Evolutionary conservation across 331 rosid genomes (phyloP).

Genomic region (Malus hybrid): DNA sequence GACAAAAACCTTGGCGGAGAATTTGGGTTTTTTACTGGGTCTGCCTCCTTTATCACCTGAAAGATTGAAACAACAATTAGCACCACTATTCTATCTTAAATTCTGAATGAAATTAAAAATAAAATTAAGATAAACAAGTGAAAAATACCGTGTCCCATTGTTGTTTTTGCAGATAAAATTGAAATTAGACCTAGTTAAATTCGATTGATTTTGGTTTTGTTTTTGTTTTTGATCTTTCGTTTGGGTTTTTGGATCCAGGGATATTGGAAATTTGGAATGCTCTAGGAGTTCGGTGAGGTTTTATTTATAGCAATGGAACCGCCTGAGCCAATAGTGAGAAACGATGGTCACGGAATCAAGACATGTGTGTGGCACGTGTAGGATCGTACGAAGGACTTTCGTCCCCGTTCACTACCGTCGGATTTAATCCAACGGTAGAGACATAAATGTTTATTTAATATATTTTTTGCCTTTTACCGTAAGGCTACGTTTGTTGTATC

Average conservation of each 20-base stretch:
- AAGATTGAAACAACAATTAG: background rate
- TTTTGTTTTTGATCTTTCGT: background rate
- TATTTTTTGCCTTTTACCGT: no score
- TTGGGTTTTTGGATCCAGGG: background rate
- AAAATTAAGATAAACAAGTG: background rate
- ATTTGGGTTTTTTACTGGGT: conserved; percentile 57
- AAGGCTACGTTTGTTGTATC: no score
- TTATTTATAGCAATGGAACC: background rate
- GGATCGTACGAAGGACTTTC: no score
- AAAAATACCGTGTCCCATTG: conserved; percentile 23
- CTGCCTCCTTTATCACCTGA: conserved; percentile 66
- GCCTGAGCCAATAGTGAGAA: no score
- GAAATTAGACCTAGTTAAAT: background rate
- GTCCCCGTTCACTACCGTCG: no score
- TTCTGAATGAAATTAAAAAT: background rate
- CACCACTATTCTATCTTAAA: background rate
- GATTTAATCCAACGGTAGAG: no score
- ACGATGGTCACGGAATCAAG: no score
- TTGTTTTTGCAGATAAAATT: background rate
- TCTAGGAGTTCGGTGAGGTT: background rate
- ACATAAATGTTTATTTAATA: no score
- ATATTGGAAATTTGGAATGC: background rate
- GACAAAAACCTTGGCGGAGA: conserved; percentile 38
- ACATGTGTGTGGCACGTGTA: no score
- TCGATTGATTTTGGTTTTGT: background rate